Evolutionary conservation across 2,329 filamentous ascomycete species (phyloP).

Genomic region (Ophiostoma himal-ulmi): DNA sequence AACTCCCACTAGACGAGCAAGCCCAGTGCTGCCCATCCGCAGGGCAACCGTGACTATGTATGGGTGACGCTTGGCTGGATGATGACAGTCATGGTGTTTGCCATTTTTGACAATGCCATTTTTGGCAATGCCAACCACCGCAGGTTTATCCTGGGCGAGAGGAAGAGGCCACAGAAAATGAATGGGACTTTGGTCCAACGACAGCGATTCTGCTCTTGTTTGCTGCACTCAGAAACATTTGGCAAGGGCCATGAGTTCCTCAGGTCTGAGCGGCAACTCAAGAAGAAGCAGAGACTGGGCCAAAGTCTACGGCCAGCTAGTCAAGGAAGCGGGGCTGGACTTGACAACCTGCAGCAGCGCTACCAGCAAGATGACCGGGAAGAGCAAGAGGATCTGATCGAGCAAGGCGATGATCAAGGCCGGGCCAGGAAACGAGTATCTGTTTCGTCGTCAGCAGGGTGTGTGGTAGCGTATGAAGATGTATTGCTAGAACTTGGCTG

Average conservation of each 20-base stretch:
- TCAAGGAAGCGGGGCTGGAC: background rate
- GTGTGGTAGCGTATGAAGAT: background rate
- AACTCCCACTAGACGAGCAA: background rate
- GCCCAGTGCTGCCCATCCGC: background rate
- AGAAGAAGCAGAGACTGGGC: background rate
- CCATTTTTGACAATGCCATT: conserved; percentile 18
- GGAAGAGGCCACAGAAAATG: background rate
- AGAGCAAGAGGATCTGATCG: too few species aligned
- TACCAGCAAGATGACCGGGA: background rate
- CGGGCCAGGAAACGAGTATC: background rate
- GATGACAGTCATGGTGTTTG: background rate
- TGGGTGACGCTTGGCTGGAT: background rate
- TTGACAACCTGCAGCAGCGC: background rate
- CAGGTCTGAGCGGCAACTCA: background rate
- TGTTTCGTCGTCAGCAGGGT: background rate
- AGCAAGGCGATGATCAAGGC: background rate
- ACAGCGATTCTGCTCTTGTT: background rate
- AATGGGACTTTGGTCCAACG: background rate
- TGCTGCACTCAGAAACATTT: background rate
- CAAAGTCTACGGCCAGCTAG: background rate
- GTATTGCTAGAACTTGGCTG: background rate
- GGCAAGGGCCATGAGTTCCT: background rate
- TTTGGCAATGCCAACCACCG: conserved; percentile 22
- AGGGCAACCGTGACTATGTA: background rate
- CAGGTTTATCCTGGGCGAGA: conserved; percentile 28